These are phyloP conservation scores for Epicoccum nigrum DNA, from an alignment of 2,329 filamentous ascomycete genomes.

Conservation along the genomic window DNA sequence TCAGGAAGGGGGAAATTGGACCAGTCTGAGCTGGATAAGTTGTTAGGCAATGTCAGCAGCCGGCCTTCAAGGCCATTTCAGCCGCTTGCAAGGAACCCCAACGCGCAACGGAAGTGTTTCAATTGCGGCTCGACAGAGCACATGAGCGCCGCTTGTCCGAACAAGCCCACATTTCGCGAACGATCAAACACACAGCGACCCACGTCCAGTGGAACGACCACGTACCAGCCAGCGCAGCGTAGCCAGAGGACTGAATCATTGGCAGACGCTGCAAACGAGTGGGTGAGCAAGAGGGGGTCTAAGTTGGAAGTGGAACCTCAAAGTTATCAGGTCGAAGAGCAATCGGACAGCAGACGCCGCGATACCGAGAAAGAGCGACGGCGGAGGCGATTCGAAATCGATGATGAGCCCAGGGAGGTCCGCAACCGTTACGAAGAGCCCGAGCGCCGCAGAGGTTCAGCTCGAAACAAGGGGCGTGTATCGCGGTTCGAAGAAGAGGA, in stretches of 20 bases:
- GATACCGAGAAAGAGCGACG: slow-evolving; percentile 30
- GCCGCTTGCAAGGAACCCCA: slow-evolving; percentile 30
- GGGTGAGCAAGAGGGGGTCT: slow-evolving; percentile 27
- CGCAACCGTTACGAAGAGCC: slow-evolving; percentile 42
- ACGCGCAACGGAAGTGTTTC: slow-evolving; percentile 35
- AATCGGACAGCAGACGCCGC: slow-evolving; percentile 28
- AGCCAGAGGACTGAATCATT: slow-evolving; percentile 24
- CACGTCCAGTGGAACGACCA: slow-evolving; percentile 8
- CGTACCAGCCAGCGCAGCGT: not conserved
- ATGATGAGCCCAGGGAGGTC: slow-evolving; percentile 25
- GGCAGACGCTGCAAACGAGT: slow-evolving; percentile 37
- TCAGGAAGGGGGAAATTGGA: slow-evolving; percentile 32
- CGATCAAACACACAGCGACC: slow-evolving; percentile 6
- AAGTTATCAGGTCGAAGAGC: slow-evolving; percentile 13
- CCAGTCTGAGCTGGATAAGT: slow-evolving; percentile 35
- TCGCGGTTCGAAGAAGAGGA: slow-evolving; percentile 33
- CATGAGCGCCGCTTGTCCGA: slow-evolving; percentile 30
- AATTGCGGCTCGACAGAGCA: slow-evolving; percentile 39
- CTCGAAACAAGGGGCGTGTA: slow-evolving; percentile 23
- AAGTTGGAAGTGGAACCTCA: slow-evolving; percentile 21
- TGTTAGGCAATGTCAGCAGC: slow-evolving; percentile 25
- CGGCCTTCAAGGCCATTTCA: slow-evolving; percentile 26
- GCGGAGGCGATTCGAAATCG: slow-evolving; percentile 33
- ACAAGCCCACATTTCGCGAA: slow-evolving; percentile 34
- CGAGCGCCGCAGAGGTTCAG: slow-evolving; percentile 29